phyloP scores from a whole-genome alignment of 768 basidiomycete species.

The Psilocybe azurescens region DNA sequence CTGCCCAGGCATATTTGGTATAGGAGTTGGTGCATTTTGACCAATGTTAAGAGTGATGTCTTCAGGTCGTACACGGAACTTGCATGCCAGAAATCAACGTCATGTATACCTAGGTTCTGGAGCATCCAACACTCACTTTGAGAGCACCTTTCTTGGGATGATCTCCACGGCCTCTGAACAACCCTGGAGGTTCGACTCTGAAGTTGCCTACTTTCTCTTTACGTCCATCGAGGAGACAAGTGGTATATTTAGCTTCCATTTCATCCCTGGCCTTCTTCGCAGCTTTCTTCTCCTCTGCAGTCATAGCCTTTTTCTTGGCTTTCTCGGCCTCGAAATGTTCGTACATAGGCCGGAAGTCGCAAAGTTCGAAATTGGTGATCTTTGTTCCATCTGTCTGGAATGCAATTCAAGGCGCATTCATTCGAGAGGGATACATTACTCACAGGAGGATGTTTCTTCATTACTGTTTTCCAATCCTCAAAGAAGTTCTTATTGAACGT shows the following conservation, averaged over 20 bases:
- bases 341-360: slow-evolving; percentile 95
- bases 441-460: slow-evolving; percentile 86
- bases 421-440: slow-evolving; percentile 31
- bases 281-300: slow-evolving; percentile 88
- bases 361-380: slow-evolving; percentile 76
- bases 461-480: slow-evolving; percentile 79
- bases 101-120: background rate
- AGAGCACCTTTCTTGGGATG: slow-evolving; percentile 97
- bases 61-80: slow-evolving; percentile 91
- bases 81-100: slow-evolving; percentile 12
- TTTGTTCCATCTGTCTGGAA: slow-evolving; percentile 71
- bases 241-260: slow-evolving; percentile 82
- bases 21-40: slow-evolving; percentile 69
- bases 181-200: slow-evolving; percentile 96
- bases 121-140: slow-evolving; percentile 63
- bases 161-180: slow-evolving; percentile 97
- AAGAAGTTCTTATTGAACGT: slow-evolving; percentile 97
- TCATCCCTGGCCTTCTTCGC: slow-evolving; percentile 86
- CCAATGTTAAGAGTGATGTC: slow-evolving; percentile 98
- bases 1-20: slow-evolving; percentile 89
- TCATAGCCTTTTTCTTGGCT: slow-evolving; percentile 89
- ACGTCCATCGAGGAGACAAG: slow-evolving; percentile 91
- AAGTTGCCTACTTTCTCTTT: slow-evolving; percentile 99
- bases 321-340: slow-evolving; percentile 93
- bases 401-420: slow-evolving; percentile 7